Base-by-base conservation (phyloP, 2,329 filamentous ascomycete species). In the Coccinonectria pachysandricola region DNA sequence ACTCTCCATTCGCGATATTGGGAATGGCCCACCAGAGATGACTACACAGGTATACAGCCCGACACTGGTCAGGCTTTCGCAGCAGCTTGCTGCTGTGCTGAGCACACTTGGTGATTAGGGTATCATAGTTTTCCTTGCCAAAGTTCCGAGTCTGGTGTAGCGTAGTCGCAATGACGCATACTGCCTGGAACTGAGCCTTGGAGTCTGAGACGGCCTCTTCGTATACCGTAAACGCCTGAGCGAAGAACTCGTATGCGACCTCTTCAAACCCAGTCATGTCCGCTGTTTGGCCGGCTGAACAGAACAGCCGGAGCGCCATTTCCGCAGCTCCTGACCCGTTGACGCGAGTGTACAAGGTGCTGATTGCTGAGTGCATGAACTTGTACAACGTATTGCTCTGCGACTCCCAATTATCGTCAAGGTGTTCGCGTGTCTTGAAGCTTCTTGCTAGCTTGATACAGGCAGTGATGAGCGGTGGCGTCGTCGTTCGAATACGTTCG, bases 11-110 rank as follows among this genome's bases (percentile, higher is more conserved):
- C 11, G 75, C 72, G 2, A 74, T 64, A 34, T 85, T 81, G 23
- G 93, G 87, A 8, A 85, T 87, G 1, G 86, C 84, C 91, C 91
- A 98, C 91, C 91, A 98, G 27, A 98, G 60, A 56, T 98, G 91
- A 53, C 87, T 95, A 4, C 91, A 91, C 41, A 98, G 63, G 49
- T 96, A 98, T 8, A 98, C 91, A 0, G 91, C 91, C 13, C 91
- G 77, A 53, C 91, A 98, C 59, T 98, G 91, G 53, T 98, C 91
- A 2, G 91, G 92, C 61, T 98, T 98, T 58, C 94, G 88, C 43
- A 98, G 68, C 39, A 98, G 64, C 55, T 96, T 98, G 60, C 87
- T 95, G 11, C 91, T 88, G 50, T 98, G 92, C 42, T 96, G 70
- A 3, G 92, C 88, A 41, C 86, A 92, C 59, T 98, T 98, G 7